Evolutionary conservation across 2,329 filamentous ascomycete genomes (phyloP), one percentile per base, ranked within the genome.

Genomic region (Beauveria rudraprayagi): DNA sequence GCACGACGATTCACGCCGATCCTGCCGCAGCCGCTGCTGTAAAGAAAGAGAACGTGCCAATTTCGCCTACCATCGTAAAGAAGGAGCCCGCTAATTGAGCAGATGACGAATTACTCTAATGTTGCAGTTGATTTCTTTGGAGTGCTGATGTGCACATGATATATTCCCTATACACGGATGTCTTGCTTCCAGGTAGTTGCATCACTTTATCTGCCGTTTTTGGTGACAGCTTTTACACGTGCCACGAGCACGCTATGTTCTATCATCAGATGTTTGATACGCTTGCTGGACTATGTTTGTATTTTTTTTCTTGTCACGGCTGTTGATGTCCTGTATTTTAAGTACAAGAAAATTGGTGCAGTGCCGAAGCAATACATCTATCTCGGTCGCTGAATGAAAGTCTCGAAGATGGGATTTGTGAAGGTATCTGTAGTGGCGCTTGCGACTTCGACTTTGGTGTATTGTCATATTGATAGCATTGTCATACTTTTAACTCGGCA

Each of bases 1-100:
- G 77, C 63, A 76, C 78, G 61, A 83, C 82, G n/a, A 77, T 84
- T 66, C 77, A 78, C 63, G 77, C 80, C 53, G 80, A 83, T 63
- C 76, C 77, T 60, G 76, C 75, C 56, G 72, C 75, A 60, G 76
- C 75, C 59, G 72, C 63, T 55, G 63, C 60, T 62, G 62, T 61
- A 62, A 68, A 61, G 51, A 61, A 74, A 60, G 75, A 75, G 65
- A 79, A 77, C 68, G 75, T 77, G 65, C 73, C 78, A 65, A 78
- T 77, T 28, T 83, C 82, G 48, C 81, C 82, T 28, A 70, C 73
- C 16, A 67, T 71, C 30, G 28, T 48, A 62, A 80, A 80, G 66
- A 72, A 73, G 67, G 77, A 78, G 63, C 69, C 44, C 24, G 24
- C 44, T 40, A 71, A 72, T 65, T 71, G 70, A 63, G 69, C 70